A percentile compares a stretch with the other conserved stretches of the same genome.
Evolutionary conservation across 2,329 filamentous ascomycete species (phyloP).

Genomic region (Alternaria gaisen): DNA sequence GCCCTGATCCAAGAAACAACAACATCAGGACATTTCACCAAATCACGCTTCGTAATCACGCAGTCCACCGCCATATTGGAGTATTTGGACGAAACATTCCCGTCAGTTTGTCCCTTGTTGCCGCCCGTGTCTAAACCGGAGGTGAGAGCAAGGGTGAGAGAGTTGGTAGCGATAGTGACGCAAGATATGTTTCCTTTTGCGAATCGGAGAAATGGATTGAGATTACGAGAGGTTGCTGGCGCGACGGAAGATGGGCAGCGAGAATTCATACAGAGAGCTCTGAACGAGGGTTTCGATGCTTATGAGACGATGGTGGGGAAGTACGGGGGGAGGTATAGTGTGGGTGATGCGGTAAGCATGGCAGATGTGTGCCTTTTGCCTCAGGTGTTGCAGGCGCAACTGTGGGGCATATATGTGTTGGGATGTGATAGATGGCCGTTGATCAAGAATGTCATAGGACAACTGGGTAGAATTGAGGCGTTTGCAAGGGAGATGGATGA

Average conservation of each 20-base stretch:
- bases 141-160: constrained; percentile 61
- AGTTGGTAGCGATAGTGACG: constrained; percentile 63
- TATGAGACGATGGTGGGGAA: constrained; percentile 60
- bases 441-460: constrained; percentile 57
- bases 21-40: constrained; percentile 46
- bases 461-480: constrained; percentile 59
- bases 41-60: neutral
- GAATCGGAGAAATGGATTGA: constrained; percentile 63
- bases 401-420: constrained; percentile 63
- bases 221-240: constrained; percentile 56
- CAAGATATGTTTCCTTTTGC: constrained; percentile 69
- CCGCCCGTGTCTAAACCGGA: constrained; percentile 53
- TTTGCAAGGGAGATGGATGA: constrained; percentile 43
- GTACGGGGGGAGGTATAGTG: constrained; percentile 61
- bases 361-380: constrained; percentile 68
- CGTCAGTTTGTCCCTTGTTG: neutral
- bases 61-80: neutral
- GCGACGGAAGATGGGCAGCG: constrained; percentile 13
- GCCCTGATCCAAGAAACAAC: constrained; percentile 55
- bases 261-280: constrained; percentile 43
- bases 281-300: constrained; percentile 63
- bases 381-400: constrained; percentile 65
- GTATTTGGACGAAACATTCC: neutral
- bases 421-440: constrained; percentile 54
- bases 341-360: constrained; percentile 64